Percentiles rank a stretch among this genome's conserved stretches.
These are phyloP conservation scores for Ceratobasidium theobromae DNA, from an alignment of 1,284 basidiomycete species.

Conservation along the genomic window DNA sequence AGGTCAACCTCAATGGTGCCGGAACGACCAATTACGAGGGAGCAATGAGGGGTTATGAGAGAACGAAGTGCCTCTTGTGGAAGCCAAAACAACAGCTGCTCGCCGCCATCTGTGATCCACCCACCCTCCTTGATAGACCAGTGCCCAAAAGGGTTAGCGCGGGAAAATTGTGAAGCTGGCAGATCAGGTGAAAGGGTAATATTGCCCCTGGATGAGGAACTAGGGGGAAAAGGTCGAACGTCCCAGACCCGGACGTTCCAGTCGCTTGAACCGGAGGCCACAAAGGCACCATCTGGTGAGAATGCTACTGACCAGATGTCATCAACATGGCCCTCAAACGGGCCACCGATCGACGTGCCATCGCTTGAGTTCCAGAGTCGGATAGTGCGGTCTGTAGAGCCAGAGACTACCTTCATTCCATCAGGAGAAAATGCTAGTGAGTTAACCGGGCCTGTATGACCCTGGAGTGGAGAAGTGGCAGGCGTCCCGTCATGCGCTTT, in stretches of 20 bases:
- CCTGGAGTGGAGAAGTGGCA: not conserved
- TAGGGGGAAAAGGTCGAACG: not conserved
- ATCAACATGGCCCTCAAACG: not conserved
- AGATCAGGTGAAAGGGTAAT: no score
- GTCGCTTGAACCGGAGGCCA: not conserved
- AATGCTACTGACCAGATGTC: not conserved
- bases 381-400: not conserved
- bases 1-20: not conserved
- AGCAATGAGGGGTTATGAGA: not conserved
- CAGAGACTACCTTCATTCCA: not conserved
- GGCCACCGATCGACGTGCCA: not conserved
- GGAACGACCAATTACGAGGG: not conserved
- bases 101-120: not conserved
- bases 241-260: not conserved
- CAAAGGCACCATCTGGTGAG: not conserved
- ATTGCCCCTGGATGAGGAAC: not conserved
- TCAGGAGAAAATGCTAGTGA: not conserved
- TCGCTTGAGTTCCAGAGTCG: not conserved
- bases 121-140: not conserved
- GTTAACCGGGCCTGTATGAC: not conserved
- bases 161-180: not conserved
- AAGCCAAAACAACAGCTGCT: not conserved
- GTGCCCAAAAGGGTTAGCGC: not conserved
- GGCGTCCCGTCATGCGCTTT: not conserved
- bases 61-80: not conserved